phyloP scores from a whole-genome alignment of 1,284 basidiomycete species.

The Marasmius tenuissimus region DNA sequence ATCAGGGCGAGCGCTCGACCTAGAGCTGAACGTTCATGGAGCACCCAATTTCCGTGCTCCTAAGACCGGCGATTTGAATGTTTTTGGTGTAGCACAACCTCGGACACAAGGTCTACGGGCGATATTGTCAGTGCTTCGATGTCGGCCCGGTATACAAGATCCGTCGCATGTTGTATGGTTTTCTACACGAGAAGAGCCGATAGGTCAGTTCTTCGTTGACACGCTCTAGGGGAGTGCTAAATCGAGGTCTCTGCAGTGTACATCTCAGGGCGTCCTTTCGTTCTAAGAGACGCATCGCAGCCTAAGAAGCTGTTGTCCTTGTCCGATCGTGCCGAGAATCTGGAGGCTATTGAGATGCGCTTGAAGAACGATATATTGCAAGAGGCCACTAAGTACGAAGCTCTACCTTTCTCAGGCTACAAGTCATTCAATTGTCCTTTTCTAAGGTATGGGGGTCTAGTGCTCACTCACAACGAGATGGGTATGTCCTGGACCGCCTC shows the following conservation, averaged over 20 bases:
- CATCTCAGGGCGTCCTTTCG: constrained; percentile 93
- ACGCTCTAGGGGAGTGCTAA: constrained; percentile 14
- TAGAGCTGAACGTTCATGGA: constrained; percentile 91
- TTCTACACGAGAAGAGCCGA: constrained; percentile 82
- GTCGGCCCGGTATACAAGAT: constrained; percentile 63
- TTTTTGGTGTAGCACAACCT: constrained; percentile 94
- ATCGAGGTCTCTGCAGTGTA: constrained; percentile 58
- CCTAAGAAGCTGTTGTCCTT: constrained; percentile 82
- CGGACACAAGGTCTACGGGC: constrained; percentile 91
- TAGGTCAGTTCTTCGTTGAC: constrained; percentile 47
- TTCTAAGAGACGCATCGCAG: constrained; percentile 88
- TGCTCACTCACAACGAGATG: constrained; percentile 92
- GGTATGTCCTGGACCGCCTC: constrained; percentile 37
- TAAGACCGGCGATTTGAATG: constrained; percentile 75
- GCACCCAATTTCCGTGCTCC: constrained; percentile 95
- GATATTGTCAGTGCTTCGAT: constrained; percentile 86
- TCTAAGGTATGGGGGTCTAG: constrained; percentile 80
- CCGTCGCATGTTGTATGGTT: constrained; percentile 81
- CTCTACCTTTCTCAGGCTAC: not conserved
- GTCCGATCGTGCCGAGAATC: constrained; percentile 90
- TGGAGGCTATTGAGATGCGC: constrained; percentile 93
- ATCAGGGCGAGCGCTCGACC: constrained; percentile 80
- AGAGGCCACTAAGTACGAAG: constrained; percentile 72
- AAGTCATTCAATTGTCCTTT: constrained; percentile 1
- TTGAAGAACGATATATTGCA: constrained; percentile 93